Conservation (phyloP, 306 rosid genomes). For the Betula pendula region DNA sequence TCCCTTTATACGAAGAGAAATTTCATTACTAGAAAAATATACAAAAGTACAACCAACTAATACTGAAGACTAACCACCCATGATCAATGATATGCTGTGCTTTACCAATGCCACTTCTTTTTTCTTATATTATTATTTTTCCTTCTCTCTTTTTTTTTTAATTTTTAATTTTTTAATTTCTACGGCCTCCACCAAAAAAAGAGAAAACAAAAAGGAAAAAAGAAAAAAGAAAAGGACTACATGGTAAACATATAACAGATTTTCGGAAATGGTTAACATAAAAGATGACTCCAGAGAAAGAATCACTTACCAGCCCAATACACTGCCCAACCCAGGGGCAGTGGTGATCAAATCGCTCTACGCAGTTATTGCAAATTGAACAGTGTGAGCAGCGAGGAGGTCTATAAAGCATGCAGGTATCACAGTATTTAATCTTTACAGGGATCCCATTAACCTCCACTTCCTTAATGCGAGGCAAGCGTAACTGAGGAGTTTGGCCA, state of each 20-base stretch:
- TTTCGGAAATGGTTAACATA: not conserved
- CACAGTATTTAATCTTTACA: conserved; percentile 88
- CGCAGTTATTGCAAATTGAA: conserved; percentile 97
- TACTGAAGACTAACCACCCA: not conserved
- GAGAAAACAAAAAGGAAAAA: not conserved
- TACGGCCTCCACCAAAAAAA: no score
- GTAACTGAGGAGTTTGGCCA: conserved; percentile 90
- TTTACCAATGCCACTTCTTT: not conserved
- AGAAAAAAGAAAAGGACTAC: not conserved
- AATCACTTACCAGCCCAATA: conserved; percentile 84
- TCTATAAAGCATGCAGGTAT: conserved; percentile 98
- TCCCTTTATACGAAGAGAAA: not conserved
- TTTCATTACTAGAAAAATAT: not conserved
- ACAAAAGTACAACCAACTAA: not conserved
- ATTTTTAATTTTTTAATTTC: no score
- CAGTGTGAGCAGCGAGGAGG: conserved; percentile 99
- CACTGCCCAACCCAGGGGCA: conserved; percentile 99
- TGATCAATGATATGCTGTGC: not conserved
- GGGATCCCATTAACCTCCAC: conserved; percentile 78
- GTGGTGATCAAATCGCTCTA: conserved; percentile 93
- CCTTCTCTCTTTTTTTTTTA: no score
- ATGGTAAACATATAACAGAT: conserved; percentile 20
- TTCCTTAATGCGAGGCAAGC: conserved; percentile 88
- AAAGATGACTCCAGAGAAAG: not conserved
- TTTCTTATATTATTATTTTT: no score